These are phyloP conservation scores for Asterochloris sp. DNA, from an alignment of 139 green algal species.

Conservation along the genomic window DNA sequence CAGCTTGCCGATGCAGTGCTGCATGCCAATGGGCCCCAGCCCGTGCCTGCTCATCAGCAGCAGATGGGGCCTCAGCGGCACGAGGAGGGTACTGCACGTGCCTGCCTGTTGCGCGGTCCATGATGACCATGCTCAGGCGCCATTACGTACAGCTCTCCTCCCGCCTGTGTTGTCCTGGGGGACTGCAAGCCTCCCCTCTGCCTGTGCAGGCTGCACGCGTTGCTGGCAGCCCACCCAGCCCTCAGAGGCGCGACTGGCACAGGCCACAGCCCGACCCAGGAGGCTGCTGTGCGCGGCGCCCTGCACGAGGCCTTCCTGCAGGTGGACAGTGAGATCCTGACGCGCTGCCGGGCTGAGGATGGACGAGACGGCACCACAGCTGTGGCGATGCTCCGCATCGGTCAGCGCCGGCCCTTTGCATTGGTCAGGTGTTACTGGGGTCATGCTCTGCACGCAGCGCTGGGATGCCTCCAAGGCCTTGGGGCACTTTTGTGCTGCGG, in stretches of 20 bases:
- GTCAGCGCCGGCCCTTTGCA: background rate
- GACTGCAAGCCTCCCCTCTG: background rate
- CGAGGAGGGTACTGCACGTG: too few relatives aligned
- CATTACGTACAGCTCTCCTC: too few relatives aligned
- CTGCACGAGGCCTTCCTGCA: constrained; percentile 40
- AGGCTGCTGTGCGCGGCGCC: constrained; percentile 31
- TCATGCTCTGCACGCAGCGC: background rate
- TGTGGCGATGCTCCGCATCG: constrained; percentile 56
- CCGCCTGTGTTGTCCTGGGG: too few relatives aligned
- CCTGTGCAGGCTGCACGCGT: constrained; percentile 44
- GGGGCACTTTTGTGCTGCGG: too few relatives aligned
- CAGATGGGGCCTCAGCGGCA: too few relatives aligned
- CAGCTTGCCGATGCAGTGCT: too few relatives aligned
- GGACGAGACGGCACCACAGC: constrained; percentile 61
- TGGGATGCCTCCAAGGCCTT: too few relatives aligned
- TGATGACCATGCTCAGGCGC: too few relatives aligned
- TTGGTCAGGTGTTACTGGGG: background rate
- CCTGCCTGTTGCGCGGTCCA: too few relatives aligned
- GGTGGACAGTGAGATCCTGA: constrained; percentile 61
- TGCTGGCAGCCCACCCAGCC: constrained; percentile 49
- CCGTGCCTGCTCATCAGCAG: too few relatives aligned
- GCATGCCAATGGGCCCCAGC: too few relatives aligned
- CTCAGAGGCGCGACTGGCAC: constrained; percentile 28
- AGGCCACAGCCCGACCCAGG: constrained; percentile 1
- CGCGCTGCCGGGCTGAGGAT: constrained; percentile 29